A percentile compares a stretch with the other conserved stretches of the same genome.
phyloP scores from a whole-genome alignment of 108 stramenopile species.

The Skeletonema costatum region DNA sequence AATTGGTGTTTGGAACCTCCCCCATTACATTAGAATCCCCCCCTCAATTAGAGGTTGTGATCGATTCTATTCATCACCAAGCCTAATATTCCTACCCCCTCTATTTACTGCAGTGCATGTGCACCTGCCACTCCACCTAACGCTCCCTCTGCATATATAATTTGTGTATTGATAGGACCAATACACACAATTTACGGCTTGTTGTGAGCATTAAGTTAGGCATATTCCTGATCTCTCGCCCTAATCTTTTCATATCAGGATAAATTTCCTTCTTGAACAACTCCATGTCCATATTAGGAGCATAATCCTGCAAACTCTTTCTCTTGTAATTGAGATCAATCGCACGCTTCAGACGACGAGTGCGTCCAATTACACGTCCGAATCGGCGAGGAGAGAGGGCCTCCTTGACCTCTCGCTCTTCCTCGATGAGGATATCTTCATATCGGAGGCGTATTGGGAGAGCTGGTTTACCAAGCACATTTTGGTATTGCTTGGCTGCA shows the following conservation, averaged over 20 bases:
- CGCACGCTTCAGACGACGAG: slow-evolving; percentile 87
- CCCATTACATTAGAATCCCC: background rate
- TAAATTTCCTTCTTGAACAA: slow-evolving; percentile 81
- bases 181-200: slow-evolving; percentile 28
- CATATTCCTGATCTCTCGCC: slow-evolving; percentile 81
- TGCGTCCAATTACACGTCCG: slow-evolving; percentile 79
- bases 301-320: slow-evolving; percentile 86
- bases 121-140: background rate
- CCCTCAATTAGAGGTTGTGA: background rate
- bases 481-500: slow-evolving; percentile 68
- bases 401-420: slow-evolving; percentile 74
- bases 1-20: background rate
- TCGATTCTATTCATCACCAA: background rate
- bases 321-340: slow-evolving; percentile 86
- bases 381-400: slow-evolving; percentile 82
- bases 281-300: slow-evolving; percentile 70
- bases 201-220: slow-evolving; percentile 79
- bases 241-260: slow-evolving; percentile 73
- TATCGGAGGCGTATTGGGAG: slow-evolving; percentile 79
- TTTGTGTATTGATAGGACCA: background rate
- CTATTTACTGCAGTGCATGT: background rate
- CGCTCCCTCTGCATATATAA: background rate
- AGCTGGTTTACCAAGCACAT: slow-evolving; percentile 56
- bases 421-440: slow-evolving; percentile 85
- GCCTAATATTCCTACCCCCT: background rate